Base-by-base conservation (phyloP, 768 basidiomycete genomes). In the Hydnomerulius pinastri region DNA sequence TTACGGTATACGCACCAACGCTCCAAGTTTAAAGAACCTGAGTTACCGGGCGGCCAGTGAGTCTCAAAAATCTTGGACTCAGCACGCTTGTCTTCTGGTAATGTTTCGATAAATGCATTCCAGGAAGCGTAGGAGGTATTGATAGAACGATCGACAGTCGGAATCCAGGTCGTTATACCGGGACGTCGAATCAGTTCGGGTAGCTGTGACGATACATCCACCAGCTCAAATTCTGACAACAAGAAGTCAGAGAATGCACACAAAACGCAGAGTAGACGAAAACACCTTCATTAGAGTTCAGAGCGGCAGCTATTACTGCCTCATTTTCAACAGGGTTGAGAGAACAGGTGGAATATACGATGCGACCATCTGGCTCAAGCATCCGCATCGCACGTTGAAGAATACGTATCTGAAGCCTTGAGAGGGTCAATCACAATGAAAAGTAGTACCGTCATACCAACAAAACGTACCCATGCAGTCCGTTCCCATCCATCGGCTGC, bases 321-420 rank as follows among this genome's bases (percentile, higher is more conserved):
- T 99, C 97, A 65, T 99, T 98, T 71, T 99, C 97, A 11, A 93
- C 79, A 1, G 97, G 97, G 67, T 98, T 98, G 57, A 98, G 75
- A 0, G 95, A 98, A 62, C 97, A 98, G 0, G 97, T 99, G 5
- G 97, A 98, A 67, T 98, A 99, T 15, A 98, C 95, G 54, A 98
- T 87, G 29, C 90, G 85, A 7, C 95, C 96, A n/a, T 85, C 81
- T 10, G 65, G 62, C 54, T 80, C 77, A 33, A 99, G 79, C 71
- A 98, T 79, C 48, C 86, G 83, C 90, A 99, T 97, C 1, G 87
- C 96, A 17, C 97, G 87, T 53, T 87, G 79, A 17, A 98, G 79
- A 58, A 99, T 98, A 17, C 97, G 87, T 33, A 93, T 75, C 65
- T 99, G 97, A 25, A 99, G 76, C 9, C 93, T 98, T 59, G 27